These are phyloP conservation scores for Fusarium sp. DNA, from an alignment of 2,329 filamentous ascomycete species.

Conservation along the genomic window DNA sequence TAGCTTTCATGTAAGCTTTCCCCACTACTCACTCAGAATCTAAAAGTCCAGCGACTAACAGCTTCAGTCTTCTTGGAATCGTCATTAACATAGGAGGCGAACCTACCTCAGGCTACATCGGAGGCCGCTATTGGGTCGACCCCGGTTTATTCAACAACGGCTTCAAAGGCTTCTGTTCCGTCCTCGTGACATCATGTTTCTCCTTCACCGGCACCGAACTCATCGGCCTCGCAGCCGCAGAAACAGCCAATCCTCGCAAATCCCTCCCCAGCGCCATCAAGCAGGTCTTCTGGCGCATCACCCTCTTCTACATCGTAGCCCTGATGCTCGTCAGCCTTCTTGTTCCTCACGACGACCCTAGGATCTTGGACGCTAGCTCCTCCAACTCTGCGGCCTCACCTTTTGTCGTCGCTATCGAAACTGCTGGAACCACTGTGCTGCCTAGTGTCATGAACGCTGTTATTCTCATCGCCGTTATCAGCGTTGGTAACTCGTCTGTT, in stretches of 20 bases:
- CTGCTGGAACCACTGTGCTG: conserved; percentile 81
- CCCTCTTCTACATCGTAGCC: conserved; percentile 86
- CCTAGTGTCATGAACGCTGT: conserved; percentile 92
- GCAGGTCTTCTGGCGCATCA: conserved; percentile 94
- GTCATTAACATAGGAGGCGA: conserved; percentile 85
- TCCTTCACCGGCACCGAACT: conserved; percentile 79
- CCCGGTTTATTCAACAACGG: conserved; percentile 84
- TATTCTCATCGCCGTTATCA: conserved; percentile 90
- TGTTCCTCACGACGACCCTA: conserved; percentile 74
- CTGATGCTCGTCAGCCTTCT: conserved; percentile 82
- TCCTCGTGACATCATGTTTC: conserved; percentile 79
- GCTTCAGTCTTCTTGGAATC: conserved; percentile 75
- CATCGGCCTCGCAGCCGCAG: conserved; percentile 78
- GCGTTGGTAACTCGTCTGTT: conserved; percentile 88
- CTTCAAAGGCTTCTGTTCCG: conserved; percentile 79
- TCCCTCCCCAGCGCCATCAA: conserved; percentile 88
- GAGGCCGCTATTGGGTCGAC: conserved; percentile 76
- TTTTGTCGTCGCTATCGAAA: conserved; percentile 89
- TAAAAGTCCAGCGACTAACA: neutral
- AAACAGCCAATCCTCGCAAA: conserved; percentile 80
- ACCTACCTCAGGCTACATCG: conserved; percentile 77
- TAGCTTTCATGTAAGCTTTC: conserved; percentile 81
- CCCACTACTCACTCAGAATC: fast-evolving
- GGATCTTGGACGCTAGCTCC: conserved; percentile 66
- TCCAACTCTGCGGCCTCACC: conserved; percentile 79